These are phyloP conservation scores for Sisymbrium altissimum DNA, from an alignment of 345 rosid genomes.

Conservation along the genomic window DNA sequence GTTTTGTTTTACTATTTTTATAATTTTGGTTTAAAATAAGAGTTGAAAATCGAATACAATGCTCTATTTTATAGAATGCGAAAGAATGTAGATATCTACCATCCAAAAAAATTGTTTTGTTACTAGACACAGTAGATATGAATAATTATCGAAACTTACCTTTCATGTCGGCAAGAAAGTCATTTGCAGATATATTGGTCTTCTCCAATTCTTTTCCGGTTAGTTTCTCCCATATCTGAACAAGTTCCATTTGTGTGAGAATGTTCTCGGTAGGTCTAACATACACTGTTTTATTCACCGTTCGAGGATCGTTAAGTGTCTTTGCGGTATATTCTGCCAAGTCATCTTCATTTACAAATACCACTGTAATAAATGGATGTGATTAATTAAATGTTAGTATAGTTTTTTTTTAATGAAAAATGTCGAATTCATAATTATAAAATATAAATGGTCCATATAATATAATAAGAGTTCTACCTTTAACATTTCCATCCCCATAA, in stretches of 20 bases:
- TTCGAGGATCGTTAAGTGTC: conserved; percentile 66
- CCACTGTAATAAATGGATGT: conserved; percentile 30
- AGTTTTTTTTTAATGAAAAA: too few species aligned
- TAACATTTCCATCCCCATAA: conserved; percentile 69
- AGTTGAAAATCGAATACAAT: neutral
- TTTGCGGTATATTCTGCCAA: conserved; percentile 56
- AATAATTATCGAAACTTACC: conserved; percentile 13
- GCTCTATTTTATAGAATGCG: neutral
- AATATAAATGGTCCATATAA: neutral
- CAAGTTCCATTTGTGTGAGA: conserved; percentile 54
- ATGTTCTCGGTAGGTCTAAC: conserved; percentile 56
- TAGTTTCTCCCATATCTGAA: conserved; percentile 67
- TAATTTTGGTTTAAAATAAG: too few species aligned
- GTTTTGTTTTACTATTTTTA: neutral
- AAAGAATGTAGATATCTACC: neutral
- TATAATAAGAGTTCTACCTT: conserved; percentile 41
- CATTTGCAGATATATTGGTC: conserved; percentile 36
- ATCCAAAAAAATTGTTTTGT: neutral
- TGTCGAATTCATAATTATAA: neutral
- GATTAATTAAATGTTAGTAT: neutral
- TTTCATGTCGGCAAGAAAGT: conserved; percentile 56
- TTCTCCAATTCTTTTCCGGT: conserved; percentile 45
- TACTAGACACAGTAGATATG: neutral
- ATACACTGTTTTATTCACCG: conserved; percentile 61
- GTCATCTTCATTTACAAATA: conserved; percentile 59